These are phyloP conservation scores for Cyanophora paradoxa DNA, from an alignment of 78 protist genomes.

Conservation along the genomic window DNA sequence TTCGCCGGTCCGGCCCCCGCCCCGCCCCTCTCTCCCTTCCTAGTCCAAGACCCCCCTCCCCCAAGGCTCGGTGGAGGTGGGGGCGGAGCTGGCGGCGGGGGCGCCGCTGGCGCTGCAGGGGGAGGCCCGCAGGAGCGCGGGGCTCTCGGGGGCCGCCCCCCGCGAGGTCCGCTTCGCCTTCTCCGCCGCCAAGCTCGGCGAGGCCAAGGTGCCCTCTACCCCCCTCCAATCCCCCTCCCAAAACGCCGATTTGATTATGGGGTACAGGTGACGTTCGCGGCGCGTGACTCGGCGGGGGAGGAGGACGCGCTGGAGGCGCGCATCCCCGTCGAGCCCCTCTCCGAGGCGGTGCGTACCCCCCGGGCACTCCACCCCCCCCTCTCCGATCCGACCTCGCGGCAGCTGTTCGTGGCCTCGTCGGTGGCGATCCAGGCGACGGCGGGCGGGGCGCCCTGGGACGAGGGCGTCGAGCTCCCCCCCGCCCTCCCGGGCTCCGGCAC, in stretches of 20 bases:
- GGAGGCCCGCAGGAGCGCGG: background rate
- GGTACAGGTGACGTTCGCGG: background rate
- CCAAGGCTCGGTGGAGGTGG: background rate
- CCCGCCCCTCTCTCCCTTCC: background rate
- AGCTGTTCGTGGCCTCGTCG: background rate
- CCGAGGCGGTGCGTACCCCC: background rate
- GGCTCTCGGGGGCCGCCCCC: background rate
- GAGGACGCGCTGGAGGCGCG: background rate
- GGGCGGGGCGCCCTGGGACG: background rate
- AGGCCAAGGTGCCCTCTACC: background rate
- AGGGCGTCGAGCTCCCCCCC: background rate
- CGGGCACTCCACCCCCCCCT: background rate
- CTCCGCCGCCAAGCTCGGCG: background rate
- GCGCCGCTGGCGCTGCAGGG: background rate
- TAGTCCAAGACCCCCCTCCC: background rate
- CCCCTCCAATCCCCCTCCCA: too few species aligned
- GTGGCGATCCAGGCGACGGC: background rate
- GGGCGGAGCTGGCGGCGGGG: background rate
- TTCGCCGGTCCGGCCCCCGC: too few species aligned
- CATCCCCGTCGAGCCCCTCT: background rate
- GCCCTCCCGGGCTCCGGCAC: slow-evolving; percentile 5
- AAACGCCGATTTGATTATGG: too few species aligned
- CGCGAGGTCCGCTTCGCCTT: background rate
- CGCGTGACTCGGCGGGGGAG: background rate
- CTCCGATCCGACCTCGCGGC: background rate